Conservation (phyloP, 768 basidiomycete genomes). For the Sarcodon sp. region DNA sequence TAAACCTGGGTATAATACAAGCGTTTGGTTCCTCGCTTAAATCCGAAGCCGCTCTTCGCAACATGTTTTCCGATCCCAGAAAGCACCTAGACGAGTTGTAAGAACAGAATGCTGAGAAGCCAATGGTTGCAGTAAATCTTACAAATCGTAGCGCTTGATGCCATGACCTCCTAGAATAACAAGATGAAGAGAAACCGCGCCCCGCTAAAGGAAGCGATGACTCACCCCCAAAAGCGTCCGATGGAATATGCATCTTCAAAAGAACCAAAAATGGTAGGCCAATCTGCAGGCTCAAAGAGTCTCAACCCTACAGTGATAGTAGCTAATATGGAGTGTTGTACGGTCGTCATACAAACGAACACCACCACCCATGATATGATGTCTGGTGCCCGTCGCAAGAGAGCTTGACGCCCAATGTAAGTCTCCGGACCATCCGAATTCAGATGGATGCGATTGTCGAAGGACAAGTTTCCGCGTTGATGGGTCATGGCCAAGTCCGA, state of each 20-base stretch:
- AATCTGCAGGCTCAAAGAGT: background rate
- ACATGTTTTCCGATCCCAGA: background rate
- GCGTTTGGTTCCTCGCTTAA: background rate
- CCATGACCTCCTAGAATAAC: background rate
- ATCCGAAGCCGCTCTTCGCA: background rate
- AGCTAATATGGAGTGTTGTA: background rate
- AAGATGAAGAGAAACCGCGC: background rate
- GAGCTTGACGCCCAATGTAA: background rate
- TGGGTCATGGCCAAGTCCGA: no score
- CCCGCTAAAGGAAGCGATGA: background rate
- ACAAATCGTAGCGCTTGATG: background rate
- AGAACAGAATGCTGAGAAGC: background rate
- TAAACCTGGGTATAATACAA: background rate
- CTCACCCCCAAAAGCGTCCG: background rate
- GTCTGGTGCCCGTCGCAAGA: background rate
- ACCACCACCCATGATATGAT: background rate
- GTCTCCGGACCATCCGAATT: no score
- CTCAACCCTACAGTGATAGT: background rate
- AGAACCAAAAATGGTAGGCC: background rate
- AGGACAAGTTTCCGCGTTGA: no score
- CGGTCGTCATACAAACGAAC: background rate
- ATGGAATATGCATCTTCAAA: background rate
- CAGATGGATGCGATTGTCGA: no score
- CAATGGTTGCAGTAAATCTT: background rate
- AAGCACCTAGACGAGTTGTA: background rate